A percentile compares a stretch with the other conserved stretches of the same genome.
phyloP scores from a whole-genome alignment of 2,329 filamentous ascomycete species.

The Ilyonectria destructans region DNA sequence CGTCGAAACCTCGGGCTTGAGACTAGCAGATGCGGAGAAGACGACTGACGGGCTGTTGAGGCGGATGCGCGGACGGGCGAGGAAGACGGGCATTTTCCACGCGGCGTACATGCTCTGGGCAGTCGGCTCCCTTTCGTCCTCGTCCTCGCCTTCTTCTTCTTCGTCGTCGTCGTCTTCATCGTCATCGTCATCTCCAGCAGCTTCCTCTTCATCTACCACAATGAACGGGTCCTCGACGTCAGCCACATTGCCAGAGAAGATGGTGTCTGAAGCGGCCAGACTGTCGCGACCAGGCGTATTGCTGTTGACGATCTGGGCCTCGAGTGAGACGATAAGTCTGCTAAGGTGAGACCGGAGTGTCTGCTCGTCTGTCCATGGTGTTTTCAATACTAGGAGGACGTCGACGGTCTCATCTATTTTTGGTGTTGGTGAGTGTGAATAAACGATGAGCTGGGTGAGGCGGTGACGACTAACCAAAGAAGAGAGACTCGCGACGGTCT shows the following conservation, averaged over 20 bases:
- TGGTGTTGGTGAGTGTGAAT: slow-evolving; percentile 35
- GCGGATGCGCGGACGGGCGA: slow-evolving; percentile 74
- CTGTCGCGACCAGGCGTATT: slow-evolving; percentile 64
- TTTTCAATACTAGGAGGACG: slow-evolving; percentile 78
- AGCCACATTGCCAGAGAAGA: slow-evolving; percentile 71
- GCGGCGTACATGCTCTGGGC: slow-evolving; percentile 66
- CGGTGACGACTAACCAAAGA: slow-evolving; percentile 74
- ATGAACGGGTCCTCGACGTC: slow-evolving; percentile 67
- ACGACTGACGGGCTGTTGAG: slow-evolving; percentile 78
- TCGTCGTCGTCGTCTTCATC: slow-evolving; percentile 47
- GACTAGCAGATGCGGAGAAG: slow-evolving; percentile 74
- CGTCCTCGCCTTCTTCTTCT: slow-evolving; percentile 41
- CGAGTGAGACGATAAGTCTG: slow-evolving; percentile 77
- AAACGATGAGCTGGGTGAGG: slow-evolving; percentile 60
- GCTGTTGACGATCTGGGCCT: slow-evolving; percentile 77
- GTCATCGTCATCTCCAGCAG: slow-evolving; percentile 48
- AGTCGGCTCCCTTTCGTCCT: background rate
- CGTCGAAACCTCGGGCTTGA: slow-evolving; percentile 65
- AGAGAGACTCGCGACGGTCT: slow-evolving; percentile 75
- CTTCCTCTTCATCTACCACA: slow-evolving; percentile 60
- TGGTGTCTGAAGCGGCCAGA: slow-evolving; percentile 69
- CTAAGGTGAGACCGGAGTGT: slow-evolving; percentile 72
- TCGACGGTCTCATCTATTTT: slow-evolving; percentile 81
- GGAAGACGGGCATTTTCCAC: slow-evolving; percentile 74
- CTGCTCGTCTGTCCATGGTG: slow-evolving; percentile 72